Conservation (phyloP, 1,284 basidiomycete species). For the Ganoderma meredithae region DNA sequence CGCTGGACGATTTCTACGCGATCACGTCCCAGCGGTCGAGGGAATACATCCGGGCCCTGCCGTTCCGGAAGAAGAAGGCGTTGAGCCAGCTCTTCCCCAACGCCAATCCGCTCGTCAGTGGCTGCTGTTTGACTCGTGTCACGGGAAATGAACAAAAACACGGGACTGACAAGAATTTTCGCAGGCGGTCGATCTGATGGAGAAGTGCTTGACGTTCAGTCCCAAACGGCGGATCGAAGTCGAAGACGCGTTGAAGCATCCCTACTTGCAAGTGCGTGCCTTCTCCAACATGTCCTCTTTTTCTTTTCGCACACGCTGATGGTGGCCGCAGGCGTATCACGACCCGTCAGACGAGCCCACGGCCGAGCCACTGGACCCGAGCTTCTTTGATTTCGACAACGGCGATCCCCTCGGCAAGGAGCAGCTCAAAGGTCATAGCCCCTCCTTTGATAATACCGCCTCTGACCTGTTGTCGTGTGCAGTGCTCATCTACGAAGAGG, state of each 20-base stretch:
- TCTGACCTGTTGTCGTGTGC: conserved; percentile 27
- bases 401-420: conserved; percentile 73
- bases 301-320: conserved; percentile 6
- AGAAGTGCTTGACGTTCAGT: conserved; percentile 91
- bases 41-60: conserved; percentile 93
- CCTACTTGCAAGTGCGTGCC: conserved; percentile 79
- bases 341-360: conserved; percentile 89
- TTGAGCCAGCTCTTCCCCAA: conserved; percentile 81
- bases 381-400: conserved; percentile 91
- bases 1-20: conserved; percentile 92
- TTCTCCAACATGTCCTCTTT: neutral
- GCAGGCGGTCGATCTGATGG: conserved; percentile 88
- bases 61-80: conserved; percentile 88
- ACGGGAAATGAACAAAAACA: conserved; percentile 1
- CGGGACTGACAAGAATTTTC: conserved; percentile 7
- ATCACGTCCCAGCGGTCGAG: conserved; percentile 87
- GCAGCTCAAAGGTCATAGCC: conserved; percentile 67
- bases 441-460: neutral
- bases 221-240: conserved; percentile 92
- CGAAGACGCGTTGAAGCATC: conserved; percentile 89
- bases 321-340: conserved; percentile 75
- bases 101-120: conserved; percentile 75
- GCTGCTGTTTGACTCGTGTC: conserved; percentile 27
- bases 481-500: conserved; percentile 69
- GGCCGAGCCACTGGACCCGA: conserved; percentile 81